These are phyloP conservation scores for Akanthomyces muscarius DNA, from an alignment of 2,329 filamentous ascomycete genomes.

Conservation along the genomic window DNA sequence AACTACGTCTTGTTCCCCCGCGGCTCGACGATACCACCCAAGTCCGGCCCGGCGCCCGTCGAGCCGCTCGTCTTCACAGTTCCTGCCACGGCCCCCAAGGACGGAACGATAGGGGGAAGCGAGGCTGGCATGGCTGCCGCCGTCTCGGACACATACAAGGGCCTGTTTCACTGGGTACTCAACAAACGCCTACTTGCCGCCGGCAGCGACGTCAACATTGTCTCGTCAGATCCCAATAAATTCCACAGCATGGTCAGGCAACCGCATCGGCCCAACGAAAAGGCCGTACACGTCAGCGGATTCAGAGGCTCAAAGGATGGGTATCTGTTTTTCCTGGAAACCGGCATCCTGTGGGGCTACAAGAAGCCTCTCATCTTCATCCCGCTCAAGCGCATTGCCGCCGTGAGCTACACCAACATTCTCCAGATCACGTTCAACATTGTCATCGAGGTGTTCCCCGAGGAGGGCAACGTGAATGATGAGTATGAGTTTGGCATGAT, in stretches of 20 bases:
- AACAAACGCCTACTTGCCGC: conserved; percentile 47
- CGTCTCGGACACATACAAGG: conserved; percentile 56
- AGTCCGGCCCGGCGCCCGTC: conserved; percentile 37
- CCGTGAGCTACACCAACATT: conserved; percentile 64
- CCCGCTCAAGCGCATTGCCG: conserved; percentile 55
- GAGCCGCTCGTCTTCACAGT: conserved; percentile 65
- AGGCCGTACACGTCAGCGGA: conserved; percentile 61
- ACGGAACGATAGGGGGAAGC: conserved; percentile 51
- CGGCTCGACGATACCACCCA: conserved; percentile 49
- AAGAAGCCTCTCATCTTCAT: conserved; percentile 66
- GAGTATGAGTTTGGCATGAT: conserved; percentile 67
- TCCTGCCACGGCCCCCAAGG: conserved; percentile 55
- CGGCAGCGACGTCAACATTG: conserved; percentile 46
- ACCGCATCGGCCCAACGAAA: conserved; percentile 56
- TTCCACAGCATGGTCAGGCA: conserved; percentile 57
- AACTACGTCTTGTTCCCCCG: conserved; percentile 62
- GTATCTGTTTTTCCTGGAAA: conserved; percentile 62
- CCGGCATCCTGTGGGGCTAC: conserved; percentile 65
- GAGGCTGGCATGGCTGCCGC: conserved; percentile 46
- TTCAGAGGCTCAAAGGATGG: conserved; percentile 67
- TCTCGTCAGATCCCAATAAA: conserved; percentile 49
- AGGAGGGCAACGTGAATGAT: conserved; percentile 46
- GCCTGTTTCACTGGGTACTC: conserved; percentile 59
- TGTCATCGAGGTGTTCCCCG: conserved; percentile 55
- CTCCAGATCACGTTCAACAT: conserved; percentile 67